These are phyloP conservation scores for Penicillium lagena DNA, from an alignment of 495 filamentous ascomycete genomes.

Conservation along the genomic window DNA sequence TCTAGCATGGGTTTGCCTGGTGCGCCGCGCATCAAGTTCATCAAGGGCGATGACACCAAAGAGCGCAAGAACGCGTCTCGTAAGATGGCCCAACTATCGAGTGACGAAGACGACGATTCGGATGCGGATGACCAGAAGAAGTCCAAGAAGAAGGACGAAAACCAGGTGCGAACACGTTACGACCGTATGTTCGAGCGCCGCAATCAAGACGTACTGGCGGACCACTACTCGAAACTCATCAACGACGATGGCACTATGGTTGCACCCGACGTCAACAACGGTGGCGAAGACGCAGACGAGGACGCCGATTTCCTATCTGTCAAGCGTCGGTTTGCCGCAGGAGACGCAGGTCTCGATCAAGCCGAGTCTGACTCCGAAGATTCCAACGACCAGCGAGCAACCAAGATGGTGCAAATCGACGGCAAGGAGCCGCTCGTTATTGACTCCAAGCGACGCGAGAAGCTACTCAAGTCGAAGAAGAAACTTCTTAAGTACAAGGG, in stretches of 20 bases:
- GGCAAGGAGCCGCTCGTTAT: constrained; percentile 66
- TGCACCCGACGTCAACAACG: constrained; percentile 28
- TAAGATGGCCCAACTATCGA: constrained; percentile 39
- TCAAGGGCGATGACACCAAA: constrained; percentile 82
- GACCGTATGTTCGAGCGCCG: constrained; percentile 94
- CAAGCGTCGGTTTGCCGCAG: constrained; percentile 69
- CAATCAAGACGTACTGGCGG: constrained; percentile 90
- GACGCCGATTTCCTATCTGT: constrained; percentile 82
- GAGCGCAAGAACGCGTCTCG: constrained; percentile 79
- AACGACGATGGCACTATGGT: constrained; percentile 52
- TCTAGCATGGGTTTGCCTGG: constrained; percentile 82
- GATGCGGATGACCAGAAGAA: constrained; percentile 44
- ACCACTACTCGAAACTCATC: constrained; percentile 84
- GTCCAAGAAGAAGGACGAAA: constrained; percentile 46
- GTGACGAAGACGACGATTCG: constrained; percentile 47
- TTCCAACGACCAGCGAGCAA: constrained; percentile 7
- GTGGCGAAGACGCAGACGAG: constrained; percentile 47
- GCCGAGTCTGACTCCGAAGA: constrained; percentile 11
- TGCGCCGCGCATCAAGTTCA: constrained; percentile 82
- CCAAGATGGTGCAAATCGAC: constrained; percentile 38
- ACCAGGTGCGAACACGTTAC: constrained; percentile 82
- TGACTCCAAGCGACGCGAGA: constrained; percentile 89
- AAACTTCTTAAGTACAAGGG: constrained; percentile 82
- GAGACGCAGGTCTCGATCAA: constrained; percentile 27
- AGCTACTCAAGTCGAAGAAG: constrained; percentile 90